phyloP scores from a whole-genome alignment of 73 alveolate genomes.

The Tetrahymena thermophila region DNA sequence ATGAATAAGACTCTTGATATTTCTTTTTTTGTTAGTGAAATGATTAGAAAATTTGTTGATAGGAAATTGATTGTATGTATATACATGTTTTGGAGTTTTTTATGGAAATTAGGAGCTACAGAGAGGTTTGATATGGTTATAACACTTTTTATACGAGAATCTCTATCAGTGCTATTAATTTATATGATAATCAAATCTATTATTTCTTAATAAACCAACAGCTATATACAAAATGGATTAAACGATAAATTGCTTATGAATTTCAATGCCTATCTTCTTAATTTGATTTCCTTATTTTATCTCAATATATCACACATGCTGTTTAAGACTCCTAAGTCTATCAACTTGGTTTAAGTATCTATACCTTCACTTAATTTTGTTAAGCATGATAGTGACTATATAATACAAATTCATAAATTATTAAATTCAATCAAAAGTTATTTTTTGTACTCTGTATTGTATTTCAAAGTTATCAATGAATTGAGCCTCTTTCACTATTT shows the following conservation, averaged over 20 bases:
- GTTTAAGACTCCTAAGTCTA: neutral
- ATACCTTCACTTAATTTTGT: neutral
- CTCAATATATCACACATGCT: neutral
- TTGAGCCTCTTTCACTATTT: neutral
- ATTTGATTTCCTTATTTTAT: neutral
- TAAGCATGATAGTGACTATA: neutral
- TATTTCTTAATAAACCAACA: constrained; percentile 24
- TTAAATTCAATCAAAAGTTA: too few relatives aligned
- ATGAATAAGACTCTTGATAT: constrained; percentile 23
- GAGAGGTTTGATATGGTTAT: constrained; percentile 26
- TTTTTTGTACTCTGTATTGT: neutral
- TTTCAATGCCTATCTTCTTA: constrained; percentile 22
- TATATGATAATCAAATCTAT: constrained; percentile 28
- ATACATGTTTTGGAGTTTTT: neutral
- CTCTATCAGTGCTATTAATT: constrained; percentile 23
- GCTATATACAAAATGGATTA: constrained; percentile 17
- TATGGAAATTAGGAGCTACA: constrained; percentile 30
- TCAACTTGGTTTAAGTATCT: neutral
- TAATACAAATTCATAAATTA: too few relatives aligned
- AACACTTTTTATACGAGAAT: constrained; percentile 21
- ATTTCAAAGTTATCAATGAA: neutral
- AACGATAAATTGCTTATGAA: constrained; percentile 14
- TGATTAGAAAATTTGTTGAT: neutral
- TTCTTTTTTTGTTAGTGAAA: neutral
- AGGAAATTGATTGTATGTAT: neutral